Base-by-base conservation (phyloP, 78 protist genomes). In the Dictyostelium capitatum region DNA sequence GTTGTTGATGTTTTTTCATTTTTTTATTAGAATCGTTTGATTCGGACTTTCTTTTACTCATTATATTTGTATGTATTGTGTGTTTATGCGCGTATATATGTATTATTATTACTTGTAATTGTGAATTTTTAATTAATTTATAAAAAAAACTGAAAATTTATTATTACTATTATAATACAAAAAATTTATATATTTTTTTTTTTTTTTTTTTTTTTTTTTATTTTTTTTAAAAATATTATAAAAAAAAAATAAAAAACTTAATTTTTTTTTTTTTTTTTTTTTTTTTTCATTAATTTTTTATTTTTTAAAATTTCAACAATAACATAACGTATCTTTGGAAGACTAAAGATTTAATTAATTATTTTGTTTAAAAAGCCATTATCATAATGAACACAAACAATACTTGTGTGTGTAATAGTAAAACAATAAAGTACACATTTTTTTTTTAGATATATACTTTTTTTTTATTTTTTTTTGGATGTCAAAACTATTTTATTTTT, bases 1-100 rank as follows among this genome's bases (percentile, higher is more conserved):
- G n/a, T 59, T 59, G 30, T 46, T 43, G 79, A 20, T 72, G 37
- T 72, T 72, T 46, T 28, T 20, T 72, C 43, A 53, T 53, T 72
- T 46, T 43, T 72, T 72, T 72, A 65, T 65, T 65, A 12, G 73
- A 30, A 65, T 65, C 73, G 5, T 8, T 12, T 65, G 73, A 65
- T 30, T 65, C 73, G 73, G 23, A 10, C 46, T 65, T 65, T 65
- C 73, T 65, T 65, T 65, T 65, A 65, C 73, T 65, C 73, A 65
- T 65, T 65, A 65, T 65, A 59, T 19, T 15, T 20, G 6, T 20
- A 19, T 23, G n/a, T 20, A 30, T 65, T 9, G 9, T 28, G 19
- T 64, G 3, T 4, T 64, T 25, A 11, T 65, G 23, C 0, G 3
- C 6, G 23, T 30, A 30, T 65, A 25, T 59, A 56, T 23, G 1